Percentiles rank a stretch among this genome's conserved stretches.
phyloP scores from a whole-genome alignment of 129 eudicot species.

The Helichrysum umbraculigerum region DNA sequence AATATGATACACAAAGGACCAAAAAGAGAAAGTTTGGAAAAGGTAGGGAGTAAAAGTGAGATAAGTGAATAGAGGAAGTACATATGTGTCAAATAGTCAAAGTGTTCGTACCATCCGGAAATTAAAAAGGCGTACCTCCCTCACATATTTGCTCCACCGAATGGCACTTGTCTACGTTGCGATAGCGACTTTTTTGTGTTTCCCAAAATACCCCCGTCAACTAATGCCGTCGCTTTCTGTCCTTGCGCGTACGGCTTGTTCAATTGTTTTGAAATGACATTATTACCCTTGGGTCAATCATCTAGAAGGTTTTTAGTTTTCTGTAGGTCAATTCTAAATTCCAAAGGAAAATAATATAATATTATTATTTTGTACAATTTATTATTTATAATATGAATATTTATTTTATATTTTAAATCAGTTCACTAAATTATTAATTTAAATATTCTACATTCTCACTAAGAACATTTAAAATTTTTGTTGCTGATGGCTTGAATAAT shows the following conservation, averaged over 20 bases:
- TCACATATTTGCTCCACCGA: constrained; percentile 73
- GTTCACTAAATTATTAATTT: too few species aligned
- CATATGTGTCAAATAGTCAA: constrained; percentile 24
- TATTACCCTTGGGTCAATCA: constrained; percentile 30
- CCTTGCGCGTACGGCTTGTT: constrained; percentile 64
- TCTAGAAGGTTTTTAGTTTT: neutral
- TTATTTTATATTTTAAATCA: too few species aligned
- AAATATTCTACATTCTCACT: too few species aligned
- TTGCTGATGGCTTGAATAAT: too few species aligned
- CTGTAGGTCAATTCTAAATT: neutral
- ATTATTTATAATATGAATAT: too few species aligned
- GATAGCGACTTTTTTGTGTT: constrained; percentile 39
- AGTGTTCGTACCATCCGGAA: constrained; percentile 58
- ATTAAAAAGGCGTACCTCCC: constrained; percentile 60
- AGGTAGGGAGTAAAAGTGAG: constrained; percentile 9
- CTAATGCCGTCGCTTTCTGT: constrained; percentile 41
- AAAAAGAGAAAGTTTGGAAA: neutral
- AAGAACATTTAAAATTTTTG: too few species aligned
- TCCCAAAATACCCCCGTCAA: constrained; percentile 44
- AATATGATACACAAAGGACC: neutral
- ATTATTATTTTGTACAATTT: too few species aligned
- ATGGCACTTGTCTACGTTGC: constrained; percentile 36
- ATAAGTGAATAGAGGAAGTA: neutral
- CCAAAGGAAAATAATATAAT: too few species aligned
- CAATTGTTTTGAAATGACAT: constrained; percentile 24